Conservation (phyloP, 192 early-diverging fungal genomes). For the Spinellus fusiger region DNA sequence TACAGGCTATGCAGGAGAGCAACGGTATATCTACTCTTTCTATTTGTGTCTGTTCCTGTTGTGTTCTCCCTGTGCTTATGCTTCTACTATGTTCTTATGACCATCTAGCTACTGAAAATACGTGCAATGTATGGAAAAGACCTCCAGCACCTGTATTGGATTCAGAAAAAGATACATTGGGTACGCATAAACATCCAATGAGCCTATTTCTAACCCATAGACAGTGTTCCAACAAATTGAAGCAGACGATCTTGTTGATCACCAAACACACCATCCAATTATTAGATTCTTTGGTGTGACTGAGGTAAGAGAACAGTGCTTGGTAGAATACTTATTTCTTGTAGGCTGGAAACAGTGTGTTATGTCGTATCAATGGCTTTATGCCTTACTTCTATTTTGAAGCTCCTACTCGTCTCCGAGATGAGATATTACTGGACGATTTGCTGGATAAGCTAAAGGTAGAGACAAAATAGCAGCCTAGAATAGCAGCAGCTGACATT, state of each 20-base stretch:
- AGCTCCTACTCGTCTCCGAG: slow-evolving; percentile 59
- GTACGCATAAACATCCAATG: slow-evolving; percentile 11
- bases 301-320: slow-evolving; percentile 39
- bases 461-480: neutral
- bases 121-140: slow-evolving; percentile 30
- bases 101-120: slow-evolving; percentile 31
- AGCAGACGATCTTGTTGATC: slow-evolving; percentile 74
- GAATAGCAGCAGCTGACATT: neutral
- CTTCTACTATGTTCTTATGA: neutral
- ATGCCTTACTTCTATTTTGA: slow-evolving; percentile 93
- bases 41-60: no score
- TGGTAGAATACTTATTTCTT: neutral
- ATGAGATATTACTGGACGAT: neutral
- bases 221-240: slow-evolving; percentile 96
- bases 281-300: slow-evolving; percentile 86
- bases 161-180: slow-evolving; percentile 27
- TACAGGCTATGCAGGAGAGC: no score
- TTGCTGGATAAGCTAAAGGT: neutral
- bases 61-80: no score
- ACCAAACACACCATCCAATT: slow-evolving; percentile 42
- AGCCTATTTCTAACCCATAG: neutral
- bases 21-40: no score
- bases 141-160: slow-evolving; percentile 21
- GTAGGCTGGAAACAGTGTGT: slow-evolving; percentile 79
- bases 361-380: slow-evolving; percentile 88